A percentile compares a stretch with the other conserved stretches of the same genome.
These are phyloP conservation scores for Pseudoneurospora amorphoporcata DNA, from an alignment of 495 filamentous ascomycete genomes.

Conservation along the genomic window DNA sequence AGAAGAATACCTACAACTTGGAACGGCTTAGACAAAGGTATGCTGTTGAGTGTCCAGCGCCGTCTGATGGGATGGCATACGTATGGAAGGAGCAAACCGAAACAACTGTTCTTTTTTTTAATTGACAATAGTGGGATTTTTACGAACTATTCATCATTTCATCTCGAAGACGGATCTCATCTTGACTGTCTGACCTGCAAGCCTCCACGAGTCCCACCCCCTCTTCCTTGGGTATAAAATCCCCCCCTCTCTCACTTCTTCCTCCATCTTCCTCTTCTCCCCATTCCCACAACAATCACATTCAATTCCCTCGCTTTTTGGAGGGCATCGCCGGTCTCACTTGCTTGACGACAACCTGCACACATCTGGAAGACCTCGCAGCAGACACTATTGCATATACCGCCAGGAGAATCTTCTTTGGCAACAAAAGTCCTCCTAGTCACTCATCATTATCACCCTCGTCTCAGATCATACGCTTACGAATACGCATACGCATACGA, in stretches of 20 bases:
- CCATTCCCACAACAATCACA: neutral
- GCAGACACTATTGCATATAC: neutral
- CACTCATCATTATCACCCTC: neutral
- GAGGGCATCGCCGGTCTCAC: neutral
- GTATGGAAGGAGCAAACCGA: neutral
- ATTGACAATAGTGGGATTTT: neutral
- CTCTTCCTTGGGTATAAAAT: neutral
- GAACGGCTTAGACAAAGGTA: neutral
- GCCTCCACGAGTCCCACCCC: neutral
- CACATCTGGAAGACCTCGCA: neutral
- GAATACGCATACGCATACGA: neutral
- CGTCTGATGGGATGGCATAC: neutral
- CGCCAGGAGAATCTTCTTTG: neutral
- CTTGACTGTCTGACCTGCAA: neutral
- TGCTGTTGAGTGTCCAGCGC: neutral
- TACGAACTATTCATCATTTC: neutral
- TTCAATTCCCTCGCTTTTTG: neutral
- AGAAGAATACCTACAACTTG: neutral
- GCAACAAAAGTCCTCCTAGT: neutral
- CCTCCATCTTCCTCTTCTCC: accelerated
- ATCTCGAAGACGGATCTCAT: neutral
- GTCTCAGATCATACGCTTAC: neutral
- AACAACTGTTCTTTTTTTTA: neutral
- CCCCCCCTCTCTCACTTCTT: neutral
- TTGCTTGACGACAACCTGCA: neutral